Percentiles rank a stretch among this genome's conserved stretches.
Conservation (phyloP, 257 asterid species). For the Nicotiana tabacum region DNA sequence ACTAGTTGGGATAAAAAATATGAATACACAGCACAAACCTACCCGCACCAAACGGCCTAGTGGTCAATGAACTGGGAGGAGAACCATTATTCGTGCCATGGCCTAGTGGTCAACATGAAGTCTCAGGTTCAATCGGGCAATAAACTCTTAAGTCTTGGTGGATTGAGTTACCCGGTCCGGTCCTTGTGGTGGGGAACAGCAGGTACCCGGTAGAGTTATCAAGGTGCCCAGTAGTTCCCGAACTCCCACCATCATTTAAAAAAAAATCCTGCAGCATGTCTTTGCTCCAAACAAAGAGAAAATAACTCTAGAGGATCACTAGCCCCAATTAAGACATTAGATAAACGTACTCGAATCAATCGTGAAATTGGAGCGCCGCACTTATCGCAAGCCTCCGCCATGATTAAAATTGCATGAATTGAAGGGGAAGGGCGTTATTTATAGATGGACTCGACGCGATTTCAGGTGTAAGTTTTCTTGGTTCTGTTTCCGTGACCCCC, state of each 20-base stretch:
- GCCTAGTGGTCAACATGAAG: neutral
- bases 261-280: neutral
- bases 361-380: neutral
- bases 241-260: too few relatives aligned
- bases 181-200: too few relatives aligned
- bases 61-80: neutral
- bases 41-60: neutral
- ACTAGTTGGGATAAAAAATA: neutral
- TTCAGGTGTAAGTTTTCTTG: too few relatives aligned
- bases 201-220: too few relatives aligned
- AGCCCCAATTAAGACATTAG: neutral
- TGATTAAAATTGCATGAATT: neutral
- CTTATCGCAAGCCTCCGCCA: neutral
- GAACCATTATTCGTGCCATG: neutral
- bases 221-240: too few relatives aligned
- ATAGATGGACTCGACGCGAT: neutral
- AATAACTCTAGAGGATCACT: neutral
- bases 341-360: too few relatives aligned
- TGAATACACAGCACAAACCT: neutral
- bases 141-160: too few relatives aligned
- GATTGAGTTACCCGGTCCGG: too few relatives aligned
- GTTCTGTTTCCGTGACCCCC: neutral
- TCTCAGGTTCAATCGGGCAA: neutral
- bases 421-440: neutral
- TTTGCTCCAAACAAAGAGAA: neutral